phyloP scores from a whole-genome alignment of 345 rosid genomes.

The Balakata baccata region DNA sequence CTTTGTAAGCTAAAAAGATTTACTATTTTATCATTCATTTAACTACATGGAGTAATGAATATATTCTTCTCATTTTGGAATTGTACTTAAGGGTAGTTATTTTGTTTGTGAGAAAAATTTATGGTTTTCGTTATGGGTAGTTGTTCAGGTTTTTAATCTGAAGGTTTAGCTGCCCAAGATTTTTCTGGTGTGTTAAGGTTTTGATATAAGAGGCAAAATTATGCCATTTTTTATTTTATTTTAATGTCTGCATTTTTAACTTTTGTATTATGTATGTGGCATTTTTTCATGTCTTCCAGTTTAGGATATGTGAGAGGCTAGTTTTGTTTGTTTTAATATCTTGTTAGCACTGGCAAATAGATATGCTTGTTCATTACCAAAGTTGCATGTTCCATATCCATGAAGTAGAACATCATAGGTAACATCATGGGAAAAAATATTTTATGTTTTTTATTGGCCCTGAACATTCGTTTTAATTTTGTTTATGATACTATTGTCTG shows the following conservation, averaged over 20 bases:
- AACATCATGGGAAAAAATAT: background rate
- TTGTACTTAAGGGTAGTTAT: background rate
- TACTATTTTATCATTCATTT: background rate
- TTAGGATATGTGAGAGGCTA: background rate
- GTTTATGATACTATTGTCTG: background rate
- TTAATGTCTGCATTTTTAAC: background rate
- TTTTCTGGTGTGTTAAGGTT: background rate
- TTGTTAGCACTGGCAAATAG: background rate
- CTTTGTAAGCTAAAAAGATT: conserved; percentile 61
- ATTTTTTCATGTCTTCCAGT: background rate
- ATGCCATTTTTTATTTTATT: background rate
- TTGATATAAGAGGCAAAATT: background rate
- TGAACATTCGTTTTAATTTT: background rate
- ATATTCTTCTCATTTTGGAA: background rate
- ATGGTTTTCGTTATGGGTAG: background rate
- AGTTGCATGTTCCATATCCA: background rate
- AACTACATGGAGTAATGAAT: background rate
- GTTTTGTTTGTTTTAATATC: background rate
- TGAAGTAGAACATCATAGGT: background rate
- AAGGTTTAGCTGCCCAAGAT: background rate
- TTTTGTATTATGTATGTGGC: background rate
- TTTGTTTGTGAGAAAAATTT: background rate
- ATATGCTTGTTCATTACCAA: background rate
- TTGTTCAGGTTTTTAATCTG: background rate
- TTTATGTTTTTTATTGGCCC: background rate